Conservation (phyloP, 495 filamentous ascomycete species). For the Baudoinia panamericana region DNA sequence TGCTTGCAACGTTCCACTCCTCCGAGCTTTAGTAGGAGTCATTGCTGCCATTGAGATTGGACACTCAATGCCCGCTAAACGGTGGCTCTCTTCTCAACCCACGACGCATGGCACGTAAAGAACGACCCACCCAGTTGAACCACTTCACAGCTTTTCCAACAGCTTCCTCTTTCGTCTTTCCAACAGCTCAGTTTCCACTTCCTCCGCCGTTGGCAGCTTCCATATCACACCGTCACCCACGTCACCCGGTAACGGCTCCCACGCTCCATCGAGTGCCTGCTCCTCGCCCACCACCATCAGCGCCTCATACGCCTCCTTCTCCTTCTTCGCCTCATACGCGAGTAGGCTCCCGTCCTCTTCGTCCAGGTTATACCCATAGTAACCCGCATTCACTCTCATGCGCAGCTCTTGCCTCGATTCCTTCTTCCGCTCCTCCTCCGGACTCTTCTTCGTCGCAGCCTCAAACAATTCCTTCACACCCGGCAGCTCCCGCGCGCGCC, state of each 20-base stretch:
- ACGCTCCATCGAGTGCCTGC: constrained; percentile 39
- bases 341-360: constrained; percentile 83
- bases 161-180: constrained; percentile 71
- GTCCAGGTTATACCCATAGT: constrained; percentile 89
- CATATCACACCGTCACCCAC: constrained; percentile 69
- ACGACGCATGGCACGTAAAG: too few species aligned
- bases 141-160: constrained; percentile 62
- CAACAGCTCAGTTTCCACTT: constrained; percentile 84
- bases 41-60: too few species aligned
- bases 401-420: constrained; percentile 58
- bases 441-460: constrained; percentile 49
- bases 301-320: constrained; percentile 62
- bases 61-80: too few species aligned
- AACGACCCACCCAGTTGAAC: too few species aligned
- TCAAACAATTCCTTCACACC: constrained; percentile 97
- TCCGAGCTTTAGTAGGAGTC: too few species aligned
- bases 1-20: too few species aligned
- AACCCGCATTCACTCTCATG: constrained; percentile 78
- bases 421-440: constrained; percentile 35
- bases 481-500: constrained; percentile 76
- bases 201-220: constrained; percentile 73
- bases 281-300: constrained; percentile 38
- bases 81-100: too few species aligned
- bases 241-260: constrained; percentile 82
- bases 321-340: constrained; percentile 70